Base-by-base conservation (phyloP, 108 stramenopile species). In the Cylindrotheca fusiformis region DNA sequence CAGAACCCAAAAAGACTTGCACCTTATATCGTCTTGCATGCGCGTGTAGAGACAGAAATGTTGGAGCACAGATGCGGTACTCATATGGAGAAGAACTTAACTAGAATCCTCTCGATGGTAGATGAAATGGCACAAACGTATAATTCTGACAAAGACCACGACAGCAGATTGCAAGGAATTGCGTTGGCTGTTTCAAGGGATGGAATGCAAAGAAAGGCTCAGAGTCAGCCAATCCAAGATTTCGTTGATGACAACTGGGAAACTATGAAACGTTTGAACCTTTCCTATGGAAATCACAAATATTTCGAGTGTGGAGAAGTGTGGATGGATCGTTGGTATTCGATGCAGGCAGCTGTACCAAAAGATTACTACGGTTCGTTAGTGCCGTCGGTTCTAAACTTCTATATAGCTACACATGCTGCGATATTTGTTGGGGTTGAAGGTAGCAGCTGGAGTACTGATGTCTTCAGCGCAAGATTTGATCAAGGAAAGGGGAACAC, bases 21-120 rank as follows among this genome's bases (percentile, higher is more conserved):
- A 18, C 57, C 57, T 10, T 83, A 83, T 59, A 24, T 86, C 28
- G 87, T 83, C 12, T 41, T 91, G 28, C 90, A 91, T 68, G 83
- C 87, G 1, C 81, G 90, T 14, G 52, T 91, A 17, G 90, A 91
- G 60, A 50, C 78, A 8, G 85, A 88, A n/a, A 91, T 91, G 87
- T 21, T 83, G 62, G 33, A 17, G 12, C 90, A 91, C 54, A 31
- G 54, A 0, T 91, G 90, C 48, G 62, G 64, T 18, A 63, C 55
- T 44, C 33, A 57, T 30, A 84, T 87, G 85, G 76, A 84, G 65
- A 17, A 33, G 14, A 88, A 83, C 57, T 67, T 91, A 24, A 85
- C 82, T 2, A 77, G 48, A 33, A 60, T 88, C 2, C 78, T 91
- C 30, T 52, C 84, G 8, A 60, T 56, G 23, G 79, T 84, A 0